Evolutionary conservation across 2,329 filamentous ascomycete genomes (phyloP).

Genomic region (Gnomoniopsis sp.): DNA sequence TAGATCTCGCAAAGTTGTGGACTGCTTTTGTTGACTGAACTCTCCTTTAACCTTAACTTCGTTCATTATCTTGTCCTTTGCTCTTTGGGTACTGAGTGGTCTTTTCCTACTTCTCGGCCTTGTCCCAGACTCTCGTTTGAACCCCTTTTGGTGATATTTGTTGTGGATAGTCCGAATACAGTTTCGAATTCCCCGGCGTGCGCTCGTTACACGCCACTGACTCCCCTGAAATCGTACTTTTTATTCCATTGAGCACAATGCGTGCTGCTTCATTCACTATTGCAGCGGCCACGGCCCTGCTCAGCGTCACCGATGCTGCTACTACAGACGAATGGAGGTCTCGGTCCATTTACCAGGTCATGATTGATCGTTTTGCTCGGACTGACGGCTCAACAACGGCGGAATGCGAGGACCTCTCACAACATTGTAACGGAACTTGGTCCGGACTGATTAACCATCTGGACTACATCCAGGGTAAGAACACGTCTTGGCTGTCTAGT

Average conservation of each 20-base stretch:
- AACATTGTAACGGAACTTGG: conserved; percentile 61
- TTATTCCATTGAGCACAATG: conserved; percentile 7
- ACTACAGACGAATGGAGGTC: conserved; percentile 41
- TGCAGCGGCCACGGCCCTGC: conserved; percentile 23
- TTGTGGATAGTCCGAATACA: conserved; percentile 2
- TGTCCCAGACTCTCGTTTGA: conserved; percentile 14
- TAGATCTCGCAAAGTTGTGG: conserved; percentile 6
- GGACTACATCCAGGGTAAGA: conserved; percentile 55
- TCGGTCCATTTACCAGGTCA: conserved; percentile 55
- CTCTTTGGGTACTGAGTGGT: conserved; percentile 1
- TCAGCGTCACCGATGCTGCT: conserved; percentile 42
- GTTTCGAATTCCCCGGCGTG: neutral
- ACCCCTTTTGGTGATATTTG: conserved; percentile 1
- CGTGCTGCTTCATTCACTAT: conserved; percentile 17
- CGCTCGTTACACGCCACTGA: conserved; percentile 7
- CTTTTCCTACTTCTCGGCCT: conserved; percentile 2
- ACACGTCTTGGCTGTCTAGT: neutral
- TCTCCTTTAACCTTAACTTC: neutral
- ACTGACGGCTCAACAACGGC: conserved; percentile 41
- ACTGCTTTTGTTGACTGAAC: conserved; percentile 1
- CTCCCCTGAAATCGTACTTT: neutral
- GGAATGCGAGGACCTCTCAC: conserved; percentile 36
- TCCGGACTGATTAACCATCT: conserved; percentile 55
- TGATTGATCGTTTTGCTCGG: conserved; percentile 55
- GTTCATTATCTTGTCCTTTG: conserved; percentile 10